A percentile compares a stretch with the other conserved stretches of the same genome.
Conservation (phyloP, 2,329 filamentous ascomycete species). For the Alternaria gaisen region DNA sequence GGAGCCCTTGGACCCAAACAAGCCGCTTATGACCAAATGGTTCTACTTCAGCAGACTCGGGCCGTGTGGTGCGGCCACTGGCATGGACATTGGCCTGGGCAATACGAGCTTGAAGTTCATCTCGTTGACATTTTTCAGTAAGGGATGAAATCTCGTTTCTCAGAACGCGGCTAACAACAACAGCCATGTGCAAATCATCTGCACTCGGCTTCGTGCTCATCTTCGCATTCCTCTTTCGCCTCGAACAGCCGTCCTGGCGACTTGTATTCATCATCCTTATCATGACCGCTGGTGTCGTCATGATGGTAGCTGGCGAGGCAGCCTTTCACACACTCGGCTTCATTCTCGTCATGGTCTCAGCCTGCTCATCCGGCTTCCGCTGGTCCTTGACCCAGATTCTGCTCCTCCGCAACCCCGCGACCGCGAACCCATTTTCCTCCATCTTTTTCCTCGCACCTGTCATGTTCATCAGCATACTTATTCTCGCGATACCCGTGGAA, state of each 20-base stretch:
- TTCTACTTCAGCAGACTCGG: slow-evolving; percentile 94
- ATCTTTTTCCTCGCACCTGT: slow-evolving; percentile 98
- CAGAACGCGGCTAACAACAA: slow-evolving; percentile 25
- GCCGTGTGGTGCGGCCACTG: slow-evolving; percentile 90
- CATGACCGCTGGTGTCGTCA: slow-evolving; percentile 93
- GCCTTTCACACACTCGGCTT: slow-evolving; percentile 89
- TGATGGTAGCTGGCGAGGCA: slow-evolving; percentile 98
- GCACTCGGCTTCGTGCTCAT: slow-evolving; percentile 92
- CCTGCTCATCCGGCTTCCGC: slow-evolving; percentile 94
- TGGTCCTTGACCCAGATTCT: slow-evolving; percentile 99
- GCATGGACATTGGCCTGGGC: slow-evolving; percentile 92
- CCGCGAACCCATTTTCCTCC: slow-evolving; percentile 93
- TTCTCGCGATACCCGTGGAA: slow-evolving; percentile 86
- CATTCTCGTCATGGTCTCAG: slow-evolving; percentile 88
- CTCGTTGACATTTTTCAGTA: slow-evolving; percentile 90
- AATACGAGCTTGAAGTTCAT: slow-evolving; percentile 98
- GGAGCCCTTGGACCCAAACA: slow-evolving; percentile 54
- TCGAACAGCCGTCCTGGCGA: slow-evolving; percentile 86
- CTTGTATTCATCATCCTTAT: slow-evolving; percentile 86
- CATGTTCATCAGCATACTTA: slow-evolving; percentile 86
- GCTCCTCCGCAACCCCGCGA: slow-evolving; percentile 90
- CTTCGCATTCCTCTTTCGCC: slow-evolving; percentile 92
- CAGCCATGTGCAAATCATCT: slow-evolving; percentile 96
- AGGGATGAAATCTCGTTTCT: slow-evolving; percentile 19
- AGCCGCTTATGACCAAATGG: slow-evolving; percentile 79